phyloP scores from a whole-genome alignment of 2,329 filamentous ascomycete genomes.

The Calycina herbarum region DNA sequence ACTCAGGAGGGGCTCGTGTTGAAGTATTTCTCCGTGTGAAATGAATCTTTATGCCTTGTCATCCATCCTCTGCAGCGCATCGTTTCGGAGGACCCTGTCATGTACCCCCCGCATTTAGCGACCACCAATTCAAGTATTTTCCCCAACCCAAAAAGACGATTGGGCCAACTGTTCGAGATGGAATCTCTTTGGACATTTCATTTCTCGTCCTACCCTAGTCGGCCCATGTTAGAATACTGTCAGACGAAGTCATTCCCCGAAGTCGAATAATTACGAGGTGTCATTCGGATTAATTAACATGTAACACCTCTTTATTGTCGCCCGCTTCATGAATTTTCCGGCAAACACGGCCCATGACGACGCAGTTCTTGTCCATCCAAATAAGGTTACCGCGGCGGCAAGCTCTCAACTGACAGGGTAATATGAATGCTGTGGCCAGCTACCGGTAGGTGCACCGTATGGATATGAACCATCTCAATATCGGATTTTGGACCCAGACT shows the following conservation, averaged over 20 bases:
- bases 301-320: not conserved
- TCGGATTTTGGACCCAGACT: not conserved
- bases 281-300: conserved; percentile 19
- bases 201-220: not conserved
- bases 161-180: conserved; percentile 17
- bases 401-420: not conserved
- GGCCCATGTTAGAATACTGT: conserved; percentile 13
- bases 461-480: conserved; percentile 1
- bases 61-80: too few relatives aligned
- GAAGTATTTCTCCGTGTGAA: conserved; percentile 32
- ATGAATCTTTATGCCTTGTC: conserved; percentile 31
- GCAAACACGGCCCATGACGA: not conserved
- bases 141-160: conserved; percentile 2
- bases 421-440: not conserved
- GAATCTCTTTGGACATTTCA: not conserved
- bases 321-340: not conserved
- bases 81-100: not conserved
- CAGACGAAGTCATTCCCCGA: conserved; percentile 11
- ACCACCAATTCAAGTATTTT: conserved; percentile 6
- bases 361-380: not conserved
- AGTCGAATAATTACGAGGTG: conserved; percentile 17
- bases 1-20: conserved; percentile 25
- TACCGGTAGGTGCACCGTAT: not conserved
- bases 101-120: conserved; percentile 12
- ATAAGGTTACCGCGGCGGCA: conserved; percentile 3